Evolutionary conservation across 2,329 filamentous ascomycete genomes (phyloP).

Genomic region (Claviceps maximensis): DNA sequence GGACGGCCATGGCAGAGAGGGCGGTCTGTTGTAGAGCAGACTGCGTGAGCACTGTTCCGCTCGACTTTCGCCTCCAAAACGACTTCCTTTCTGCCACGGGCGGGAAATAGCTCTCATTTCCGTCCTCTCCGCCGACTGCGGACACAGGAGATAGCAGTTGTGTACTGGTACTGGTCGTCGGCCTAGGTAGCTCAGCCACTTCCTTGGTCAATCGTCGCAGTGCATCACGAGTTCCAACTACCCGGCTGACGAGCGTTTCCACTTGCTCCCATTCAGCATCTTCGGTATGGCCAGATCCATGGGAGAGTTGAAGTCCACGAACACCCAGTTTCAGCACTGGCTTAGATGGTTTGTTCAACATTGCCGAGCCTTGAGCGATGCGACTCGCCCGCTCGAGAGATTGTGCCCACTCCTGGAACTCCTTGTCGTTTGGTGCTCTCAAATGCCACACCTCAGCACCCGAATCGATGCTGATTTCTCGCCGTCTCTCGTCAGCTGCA

Average conservation of each 20-base stretch:
- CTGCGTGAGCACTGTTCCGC: slow-evolving; percentile 32
- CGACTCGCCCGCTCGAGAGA: slow-evolving; percentile 75
- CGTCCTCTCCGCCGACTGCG: slow-evolving; percentile 17
- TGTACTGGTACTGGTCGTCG: slow-evolving; percentile 11
- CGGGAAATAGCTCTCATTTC: slow-evolving; percentile 40
- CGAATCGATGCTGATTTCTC: slow-evolving; percentile 93
- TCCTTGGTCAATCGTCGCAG: slow-evolving; percentile 77
- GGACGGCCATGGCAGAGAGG: slow-evolving; percentile 28
- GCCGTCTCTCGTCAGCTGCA: slow-evolving; percentile 71
- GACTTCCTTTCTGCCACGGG: slow-evolving; percentile 46
- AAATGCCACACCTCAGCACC: slow-evolving; percentile 96
- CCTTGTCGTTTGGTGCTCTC: slow-evolving; percentile 64
- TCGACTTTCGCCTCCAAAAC: slow-evolving; percentile 89
- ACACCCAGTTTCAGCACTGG: slow-evolving; percentile 16
- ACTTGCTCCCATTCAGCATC: slow-evolving; percentile 79
- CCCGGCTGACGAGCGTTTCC: slow-evolving; percentile 70
- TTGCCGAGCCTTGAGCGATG: slow-evolving; percentile 41
- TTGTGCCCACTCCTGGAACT: slow-evolving; percentile 77
- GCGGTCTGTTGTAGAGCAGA: slow-evolving; percentile 25
- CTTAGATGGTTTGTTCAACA: slow-evolving; percentile 13
- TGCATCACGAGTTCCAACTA: slow-evolving; percentile 80
- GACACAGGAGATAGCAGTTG: slow-evolving; percentile 29
- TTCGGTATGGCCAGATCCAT: slow-evolving; percentile 37
- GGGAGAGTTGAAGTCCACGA: slow-evolving; percentile 13
- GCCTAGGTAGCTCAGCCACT: slow-evolving; percentile 43